Evolutionary conservation across 192 early-diverging fungal genomes (phyloP), one percentile per base, ranked within the genome.

Genomic region (Spinellus fusiger): DNA sequence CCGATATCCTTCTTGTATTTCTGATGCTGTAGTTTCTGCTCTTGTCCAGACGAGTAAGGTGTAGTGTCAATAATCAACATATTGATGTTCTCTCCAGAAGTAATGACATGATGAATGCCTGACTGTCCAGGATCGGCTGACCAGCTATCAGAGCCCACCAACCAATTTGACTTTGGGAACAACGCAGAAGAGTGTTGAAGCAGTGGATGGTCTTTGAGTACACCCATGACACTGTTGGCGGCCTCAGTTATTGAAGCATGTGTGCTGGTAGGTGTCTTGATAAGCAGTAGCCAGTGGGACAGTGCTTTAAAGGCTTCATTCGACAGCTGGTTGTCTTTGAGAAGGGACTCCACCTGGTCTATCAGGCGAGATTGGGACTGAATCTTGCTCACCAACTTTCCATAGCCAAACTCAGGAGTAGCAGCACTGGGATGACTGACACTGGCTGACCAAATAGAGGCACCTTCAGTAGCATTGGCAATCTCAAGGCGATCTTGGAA

Each of bases 1-100:
- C 93, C 95, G 66, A 95, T 79, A 71, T 98, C 94, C 80, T 95
- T 95, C 83, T 94, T 93, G 56, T 79, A 79, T 69, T 83, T n/a
- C n/a, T n/a, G n/a, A n/a, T n/a, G n/a, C n/a, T n/a, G n/a, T n/a
- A n/a, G 79, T 40, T 86, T 83, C 31, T 68, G 74, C 38, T 74
- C 66, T 23, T 77, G 73, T 4, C 57, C 61, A 28, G 77, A 69
- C 15, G 87, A 83, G 63, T 97, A 93, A 31, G 87, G 78, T 54
- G 86, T 80, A 0, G 92, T 94, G 64, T 98, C 95, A 47, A 98
- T 78, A 40, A 96, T 86, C 33, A 98, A 77, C 75, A 98, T 82
- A 73, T 95, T 96, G 66, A 98, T 77, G 73, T 93, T 86, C 38
- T 91, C 80, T 12, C 86, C 83, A 54, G 85, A 87, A 22, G 91